A percentile compares a stretch with the other conserved stretches of the same genome.
These are phyloP conservation scores for Paxillus ammoniavirescens DNA, from an alignment of 768 basidiomycete genomes.

Conservation along the genomic window DNA sequence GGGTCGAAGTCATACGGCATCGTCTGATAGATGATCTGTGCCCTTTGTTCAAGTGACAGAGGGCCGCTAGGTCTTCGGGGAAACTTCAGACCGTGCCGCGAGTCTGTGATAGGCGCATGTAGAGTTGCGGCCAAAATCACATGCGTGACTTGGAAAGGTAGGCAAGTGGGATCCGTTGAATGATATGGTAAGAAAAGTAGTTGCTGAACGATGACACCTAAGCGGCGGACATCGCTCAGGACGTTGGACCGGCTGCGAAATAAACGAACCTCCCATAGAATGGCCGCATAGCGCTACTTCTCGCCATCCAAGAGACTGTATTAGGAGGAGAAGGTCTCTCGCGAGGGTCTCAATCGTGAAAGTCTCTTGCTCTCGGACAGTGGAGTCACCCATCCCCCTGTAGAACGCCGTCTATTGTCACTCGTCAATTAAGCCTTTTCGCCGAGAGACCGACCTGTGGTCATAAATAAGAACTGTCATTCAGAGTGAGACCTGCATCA, in stretches of 20 bases:
- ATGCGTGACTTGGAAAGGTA: constrained; percentile 42
- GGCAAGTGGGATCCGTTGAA: constrained; percentile 29
- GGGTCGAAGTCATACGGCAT: constrained; percentile 35
- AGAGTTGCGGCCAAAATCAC: constrained; percentile 38
- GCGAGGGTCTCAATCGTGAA: constrained; percentile 46
- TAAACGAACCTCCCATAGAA: constrained; percentile 49
- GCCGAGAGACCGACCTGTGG: constrained; percentile 27
- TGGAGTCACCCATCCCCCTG: constrained; percentile 49
- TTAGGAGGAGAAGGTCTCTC: constrained; percentile 42
- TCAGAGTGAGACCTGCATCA: background rate
- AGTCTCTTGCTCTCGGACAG: constrained; percentile 32
- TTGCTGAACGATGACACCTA: constrained; percentile 45
- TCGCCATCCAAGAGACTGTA: constrained; percentile 39
- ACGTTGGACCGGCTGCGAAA: background rate
- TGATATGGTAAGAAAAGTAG: constrained; percentile 43
- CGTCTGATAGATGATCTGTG: constrained; percentile 27
- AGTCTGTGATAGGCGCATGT: constrained; percentile 26
- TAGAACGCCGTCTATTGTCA: background rate
- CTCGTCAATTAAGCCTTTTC: background rate
- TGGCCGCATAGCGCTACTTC: constrained; percentile 45
- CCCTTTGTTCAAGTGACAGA: constrained; percentile 30
- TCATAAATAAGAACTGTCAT: constrained; percentile 44
- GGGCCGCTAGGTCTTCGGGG: constrained; percentile 13
- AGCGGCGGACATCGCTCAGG: background rate
- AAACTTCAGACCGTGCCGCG: constrained; percentile 31